phyloP scores from a whole-genome alignment of 176 grass and related monocot genomes.

The Thinopyrum elongatum region DNA sequence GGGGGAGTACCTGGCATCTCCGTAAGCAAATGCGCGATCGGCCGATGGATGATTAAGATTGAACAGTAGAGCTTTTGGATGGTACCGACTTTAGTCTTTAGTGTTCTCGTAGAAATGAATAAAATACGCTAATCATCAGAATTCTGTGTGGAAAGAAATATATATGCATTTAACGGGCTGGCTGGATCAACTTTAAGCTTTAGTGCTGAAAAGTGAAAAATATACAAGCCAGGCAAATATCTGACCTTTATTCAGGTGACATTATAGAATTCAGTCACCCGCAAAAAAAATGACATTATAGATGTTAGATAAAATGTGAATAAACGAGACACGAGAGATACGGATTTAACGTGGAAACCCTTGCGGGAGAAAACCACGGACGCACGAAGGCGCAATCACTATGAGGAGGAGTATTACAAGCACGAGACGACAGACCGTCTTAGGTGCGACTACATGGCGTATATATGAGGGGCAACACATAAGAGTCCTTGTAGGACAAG shows the following conservation, averaged over 20 bases:
- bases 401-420: too few relatives aligned
- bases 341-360: too few relatives aligned
- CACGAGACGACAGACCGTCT: too few relatives aligned
- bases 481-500: too few relatives aligned
- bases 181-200: not conserved
- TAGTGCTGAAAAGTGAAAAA: not conserved
- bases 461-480: too few relatives aligned
- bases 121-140: not conserved
- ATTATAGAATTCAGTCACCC: not conserved
- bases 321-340: too few relatives aligned
- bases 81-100: not conserved
- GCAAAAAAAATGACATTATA: too few relatives aligned
- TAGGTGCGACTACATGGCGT: too few relatives aligned
- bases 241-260: conserved; percentile 1
- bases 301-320: too few relatives aligned
- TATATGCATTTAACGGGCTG: not conserved
- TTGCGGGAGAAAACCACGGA: too few relatives aligned
- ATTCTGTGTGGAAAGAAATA: not conserved
- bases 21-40: not conserved
- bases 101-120: not conserved
- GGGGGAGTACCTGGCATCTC: too few relatives aligned
- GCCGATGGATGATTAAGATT: not conserved
- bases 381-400: too few relatives aligned
- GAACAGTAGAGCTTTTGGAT: conserved; percentile 1
- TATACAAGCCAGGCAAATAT: conserved; percentile 6